Conservation (phyloP, 2,329 filamentous ascomycete species). For the Stagonosporopsis cucurbitacearum region DNA sequence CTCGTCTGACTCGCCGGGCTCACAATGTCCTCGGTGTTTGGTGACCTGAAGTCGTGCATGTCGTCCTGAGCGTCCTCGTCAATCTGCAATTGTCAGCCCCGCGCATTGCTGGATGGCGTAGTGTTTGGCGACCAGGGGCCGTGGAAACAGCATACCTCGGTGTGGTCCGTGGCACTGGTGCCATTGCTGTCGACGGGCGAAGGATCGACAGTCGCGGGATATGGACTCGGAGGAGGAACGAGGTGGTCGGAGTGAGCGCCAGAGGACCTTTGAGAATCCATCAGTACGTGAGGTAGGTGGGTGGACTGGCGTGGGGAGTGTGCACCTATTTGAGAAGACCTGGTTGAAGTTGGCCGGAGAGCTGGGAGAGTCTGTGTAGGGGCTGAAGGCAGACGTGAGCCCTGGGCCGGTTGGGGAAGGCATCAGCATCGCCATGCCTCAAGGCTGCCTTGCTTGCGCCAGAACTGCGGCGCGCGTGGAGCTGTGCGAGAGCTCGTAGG, state of each 20-base stretch:
- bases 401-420: constrained; percentile 47
- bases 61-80: constrained; percentile 73
- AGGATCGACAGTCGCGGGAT: constrained; percentile 72
- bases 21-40: constrained; percentile 44
- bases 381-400: constrained; percentile 56
- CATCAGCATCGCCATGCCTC: constrained; percentile 54
- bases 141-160: constrained; percentile 67
- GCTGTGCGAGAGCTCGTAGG: constrained; percentile 15
- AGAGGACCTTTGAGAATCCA: constrained; percentile 50
- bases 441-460: constrained; percentile 31
- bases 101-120: not conserved
- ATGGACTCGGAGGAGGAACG: constrained; percentile 58
- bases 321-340: constrained; percentile 52
- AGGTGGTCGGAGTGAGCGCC: constrained; percentile 56
- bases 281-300: constrained; percentile 31
- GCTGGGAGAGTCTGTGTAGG: constrained; percentile 59
- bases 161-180: constrained; percentile 80
- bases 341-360: constrained; percentile 55
- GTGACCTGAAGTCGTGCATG: constrained; percentile 48
- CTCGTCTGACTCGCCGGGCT: constrained; percentile 43
- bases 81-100: constrained; percentile 56
- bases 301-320: constrained; percentile 49
- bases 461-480: constrained; percentile 31
- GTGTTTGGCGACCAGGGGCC: not conserved
- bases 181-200: constrained; percentile 87